Base-by-base conservation (phyloP, 371 early-diverging fungal genomes). In the Lichtheimia ornata region DNA sequence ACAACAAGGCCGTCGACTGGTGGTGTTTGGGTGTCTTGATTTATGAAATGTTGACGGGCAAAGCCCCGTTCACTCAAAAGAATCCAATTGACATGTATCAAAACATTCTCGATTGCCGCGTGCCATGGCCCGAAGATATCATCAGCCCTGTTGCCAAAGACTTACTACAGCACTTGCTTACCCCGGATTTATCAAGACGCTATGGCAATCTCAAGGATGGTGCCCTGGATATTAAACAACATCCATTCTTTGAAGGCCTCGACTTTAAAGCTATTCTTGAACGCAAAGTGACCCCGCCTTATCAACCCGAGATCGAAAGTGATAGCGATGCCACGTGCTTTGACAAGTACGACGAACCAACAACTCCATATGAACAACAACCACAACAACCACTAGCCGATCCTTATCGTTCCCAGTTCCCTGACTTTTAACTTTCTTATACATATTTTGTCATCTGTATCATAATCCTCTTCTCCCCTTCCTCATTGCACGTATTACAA, bases 1-100 rank as follows among this genome's bases (percentile, higher is more conserved):
- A 99, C 71, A 95, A 95, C 27, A 91, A 92, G 70, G 92, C 96
- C 4, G 99, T 97, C 5, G 99, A 99, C 77, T 97, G 96, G 95
- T 99, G 97, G 95, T 93, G 98, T 5, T 79, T 99, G 22, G 99
- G 99, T 15, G 88, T 99, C 42, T 80, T 99, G 43, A 91, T 99
- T 50, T 99, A 92, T 73, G 99, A 99, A 78, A 93, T 96, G 88
- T 72, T 92, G 44, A 88, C 84, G 15, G 99, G 98, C 64, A 67
- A 67, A 58, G 96, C 98, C 20, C 99, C 99, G 9, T 98, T 97
- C 79, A 90, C 91, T 66, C 98, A 96, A 71, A 95, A 97, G 66
- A 96, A 95, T 44, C 91, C 92, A 6, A 88, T 90, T 50, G 88
- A 87, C 18, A 83, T 94, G 60, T 94, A 93, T 69, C 90, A 92